Conservation (phyloP, 352 stramenopile species). For the Blastocystis sp. region DNA sequence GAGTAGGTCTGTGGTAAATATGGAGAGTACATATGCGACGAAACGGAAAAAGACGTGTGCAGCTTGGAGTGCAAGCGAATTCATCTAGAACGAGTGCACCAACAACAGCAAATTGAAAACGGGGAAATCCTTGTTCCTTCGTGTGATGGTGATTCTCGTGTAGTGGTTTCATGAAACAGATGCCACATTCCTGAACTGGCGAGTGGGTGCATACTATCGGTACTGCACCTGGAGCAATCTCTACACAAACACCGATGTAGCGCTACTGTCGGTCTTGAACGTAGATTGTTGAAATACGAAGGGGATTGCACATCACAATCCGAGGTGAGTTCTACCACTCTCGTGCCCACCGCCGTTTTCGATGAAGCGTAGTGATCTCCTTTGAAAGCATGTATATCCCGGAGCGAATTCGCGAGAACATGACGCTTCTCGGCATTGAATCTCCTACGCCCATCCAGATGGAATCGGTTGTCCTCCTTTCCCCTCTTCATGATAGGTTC, state of each 20-base stretch:
- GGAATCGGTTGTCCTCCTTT: conserved; percentile 9
- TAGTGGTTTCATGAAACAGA: background rate
- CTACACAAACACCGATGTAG: conserved; percentile 47
- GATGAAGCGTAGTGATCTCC: conserved; percentile 25
- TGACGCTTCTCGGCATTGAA: background rate
- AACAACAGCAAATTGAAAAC: background rate
- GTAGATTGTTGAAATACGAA: conserved; percentile 57
- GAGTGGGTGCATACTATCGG: conserved; percentile 55
- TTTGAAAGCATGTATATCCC: conserved; percentile 30
- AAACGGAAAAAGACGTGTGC: conserved; percentile 82
- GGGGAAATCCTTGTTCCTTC: background rate
- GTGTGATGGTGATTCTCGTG: conserved; percentile 25
- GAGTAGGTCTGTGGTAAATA: conserved; percentile 77
- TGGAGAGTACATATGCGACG: conserved; percentile 80
- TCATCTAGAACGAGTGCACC: background rate
- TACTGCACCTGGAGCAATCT: conserved; percentile 27
- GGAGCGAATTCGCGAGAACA: background rate
- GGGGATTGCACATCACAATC: conserved; percentile 49
- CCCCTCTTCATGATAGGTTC: background rate
- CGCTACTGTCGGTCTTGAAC: background rate
- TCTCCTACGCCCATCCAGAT: conserved; percentile 64
- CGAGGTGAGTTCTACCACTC: conserved; percentile 61
- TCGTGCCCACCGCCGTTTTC: background rate
- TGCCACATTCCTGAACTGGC: conserved; percentile 17
- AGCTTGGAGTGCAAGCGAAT: conserved; percentile 77